Conservation (phyloP, 106 monocot species). For the Dendrobium chrysotoxum region DNA sequence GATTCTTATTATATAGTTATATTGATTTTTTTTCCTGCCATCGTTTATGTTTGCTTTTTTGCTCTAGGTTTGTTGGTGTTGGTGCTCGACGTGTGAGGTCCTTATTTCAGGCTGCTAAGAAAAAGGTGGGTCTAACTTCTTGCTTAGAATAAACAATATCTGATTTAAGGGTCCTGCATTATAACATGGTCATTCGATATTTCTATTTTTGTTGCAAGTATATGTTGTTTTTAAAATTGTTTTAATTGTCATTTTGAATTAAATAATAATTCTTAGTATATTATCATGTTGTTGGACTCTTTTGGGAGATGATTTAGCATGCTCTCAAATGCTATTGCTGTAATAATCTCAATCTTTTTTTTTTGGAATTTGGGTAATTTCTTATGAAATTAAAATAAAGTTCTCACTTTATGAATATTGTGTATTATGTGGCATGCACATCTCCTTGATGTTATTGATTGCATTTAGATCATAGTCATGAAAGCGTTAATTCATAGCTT, state of each 20-base stretch:
- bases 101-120: constrained; percentile 97
- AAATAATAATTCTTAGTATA: neutral
- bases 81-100: constrained; percentile 94
- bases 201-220: neutral
- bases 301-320: neutral
- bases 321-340: neutral
- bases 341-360: neutral
- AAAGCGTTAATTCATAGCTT: too few species aligned
- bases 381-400: neutral
- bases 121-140: constrained; percentile 49
- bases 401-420: neutral
- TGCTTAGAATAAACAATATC: neutral
- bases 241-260: neutral
- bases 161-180: neutral
- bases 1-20: neutral
- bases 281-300: neutral
- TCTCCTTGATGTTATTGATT: too few species aligned
- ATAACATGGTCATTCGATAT: neutral
- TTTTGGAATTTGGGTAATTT: neutral
- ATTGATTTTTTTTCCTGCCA: neutral
- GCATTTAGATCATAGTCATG: too few species aligned
- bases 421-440: neutral
- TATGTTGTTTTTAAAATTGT: neutral
- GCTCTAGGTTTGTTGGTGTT: constrained; percentile 91
- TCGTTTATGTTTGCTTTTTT: constrained; percentile 2